Conservation (phyloP, 352 stramenopile genomes). For the Globisporangium nagaii region DNA sequence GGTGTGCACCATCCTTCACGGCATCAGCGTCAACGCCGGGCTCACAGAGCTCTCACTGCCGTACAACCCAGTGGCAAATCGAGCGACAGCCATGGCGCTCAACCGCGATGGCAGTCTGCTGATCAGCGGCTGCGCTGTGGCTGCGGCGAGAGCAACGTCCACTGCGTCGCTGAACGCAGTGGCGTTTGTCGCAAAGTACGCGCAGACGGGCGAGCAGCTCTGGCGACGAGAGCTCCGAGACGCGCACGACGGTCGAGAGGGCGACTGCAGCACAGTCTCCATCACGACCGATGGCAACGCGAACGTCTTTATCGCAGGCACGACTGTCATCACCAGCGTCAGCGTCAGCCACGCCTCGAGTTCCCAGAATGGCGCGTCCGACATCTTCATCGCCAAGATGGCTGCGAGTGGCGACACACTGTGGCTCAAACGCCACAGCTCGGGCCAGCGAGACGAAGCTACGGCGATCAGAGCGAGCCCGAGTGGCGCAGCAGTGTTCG, state of each 20-base stretch:
- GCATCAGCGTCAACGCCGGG: background rate
- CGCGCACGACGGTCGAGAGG: background rate
- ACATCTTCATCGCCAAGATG: slow-evolving; percentile 4
- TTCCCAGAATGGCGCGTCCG: background rate
- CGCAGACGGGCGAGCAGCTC: slow-evolving; percentile 4
- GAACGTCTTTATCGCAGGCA: slow-evolving; percentile 6
- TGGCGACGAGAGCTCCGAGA: background rate
- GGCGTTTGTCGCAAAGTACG: slow-evolving; percentile 11
- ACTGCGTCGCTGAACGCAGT: background rate
- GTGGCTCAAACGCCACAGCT: background rate
- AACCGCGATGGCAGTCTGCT: background rate
- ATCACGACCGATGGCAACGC: background rate
- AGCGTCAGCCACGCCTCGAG: background rate
- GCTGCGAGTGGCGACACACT: background rate
- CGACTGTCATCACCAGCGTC: background rate
- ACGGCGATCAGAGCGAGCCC: background rate
- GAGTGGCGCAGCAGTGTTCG: background rate
- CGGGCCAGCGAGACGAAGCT: background rate
- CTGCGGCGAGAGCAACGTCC: background rate
- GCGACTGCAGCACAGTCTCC: background rate
- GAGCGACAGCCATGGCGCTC: background rate
- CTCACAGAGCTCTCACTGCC: background rate
- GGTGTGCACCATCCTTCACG: background rate
- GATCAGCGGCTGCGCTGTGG: background rate
- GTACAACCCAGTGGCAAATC: background rate